Conservation (phyloP, 495 filamentous ascomycete species). For the Terfezia claveryi region DNA sequence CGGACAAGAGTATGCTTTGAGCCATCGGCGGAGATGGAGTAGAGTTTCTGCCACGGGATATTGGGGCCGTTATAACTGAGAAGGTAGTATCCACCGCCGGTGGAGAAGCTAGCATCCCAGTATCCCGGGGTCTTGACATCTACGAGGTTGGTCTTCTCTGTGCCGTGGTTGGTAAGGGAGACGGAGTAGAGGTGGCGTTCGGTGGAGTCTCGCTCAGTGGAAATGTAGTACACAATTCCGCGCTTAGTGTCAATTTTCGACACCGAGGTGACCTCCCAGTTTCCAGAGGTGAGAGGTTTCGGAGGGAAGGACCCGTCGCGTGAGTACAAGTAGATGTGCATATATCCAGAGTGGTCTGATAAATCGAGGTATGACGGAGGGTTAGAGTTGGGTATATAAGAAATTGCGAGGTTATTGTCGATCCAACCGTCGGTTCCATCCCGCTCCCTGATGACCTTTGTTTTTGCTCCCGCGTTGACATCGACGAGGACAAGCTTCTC, state of each 20-base stretch:
- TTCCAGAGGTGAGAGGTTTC: constrained; percentile 29
- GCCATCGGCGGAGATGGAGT: constrained; percentile 22
- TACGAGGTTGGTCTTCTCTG: constrained; percentile 28
- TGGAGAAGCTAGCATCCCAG: constrained; percentile 34
- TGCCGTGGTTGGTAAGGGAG: constrained; percentile 21
- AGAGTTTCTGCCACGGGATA: constrained; percentile 34
- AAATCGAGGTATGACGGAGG: constrained; percentile 31
- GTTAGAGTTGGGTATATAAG: constrained; percentile 22
- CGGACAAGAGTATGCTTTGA: constrained; percentile 20
- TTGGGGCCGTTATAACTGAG: constrained; percentile 33
- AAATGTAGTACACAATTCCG: constrained; percentile 31
- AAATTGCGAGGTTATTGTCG: constrained; percentile 30
- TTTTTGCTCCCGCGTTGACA: constrained; percentile 9
- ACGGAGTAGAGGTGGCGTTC: constrained; percentile 35
- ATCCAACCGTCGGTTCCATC: constrained; percentile 35
- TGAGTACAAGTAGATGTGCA: constrained; percentile 33
- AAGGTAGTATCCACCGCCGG: constrained; percentile 31
- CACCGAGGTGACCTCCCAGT: constrained; percentile 32
- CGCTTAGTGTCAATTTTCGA: constrained; percentile 29
- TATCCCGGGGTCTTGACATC: constrained; percentile 27
- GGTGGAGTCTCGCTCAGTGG: constrained; percentile 32
- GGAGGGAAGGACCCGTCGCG: constrained; percentile 24
- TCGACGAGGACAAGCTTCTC: constrained; percentile 33
- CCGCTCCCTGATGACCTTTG: constrained; percentile 27
- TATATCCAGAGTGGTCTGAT: constrained; percentile 33